Conservation (phyloP, 2,329 filamentous ascomycete genomes). For the Neofusicoccum sp. region DNA sequence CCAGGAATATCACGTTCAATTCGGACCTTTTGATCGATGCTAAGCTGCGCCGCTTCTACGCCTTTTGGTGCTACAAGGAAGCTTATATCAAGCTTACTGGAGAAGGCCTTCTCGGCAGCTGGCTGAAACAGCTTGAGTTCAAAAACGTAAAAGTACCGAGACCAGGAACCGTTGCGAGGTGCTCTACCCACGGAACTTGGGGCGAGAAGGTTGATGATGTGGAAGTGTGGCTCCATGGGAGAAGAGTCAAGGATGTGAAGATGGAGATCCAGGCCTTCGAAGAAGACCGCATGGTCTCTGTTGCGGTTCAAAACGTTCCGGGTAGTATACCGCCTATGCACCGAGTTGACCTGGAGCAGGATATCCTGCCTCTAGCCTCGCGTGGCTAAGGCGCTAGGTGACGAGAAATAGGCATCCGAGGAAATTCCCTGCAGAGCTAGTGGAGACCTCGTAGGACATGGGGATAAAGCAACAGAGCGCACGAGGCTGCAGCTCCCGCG, state of each 20-base stretch:
- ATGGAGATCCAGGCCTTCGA: slow-evolving; percentile 60
- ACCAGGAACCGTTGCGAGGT: slow-evolving; percentile 42
- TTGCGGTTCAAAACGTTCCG: slow-evolving; percentile 40
- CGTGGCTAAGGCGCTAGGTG: neutral
- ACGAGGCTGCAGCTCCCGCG: too few relatives aligned
- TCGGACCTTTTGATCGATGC: slow-evolving; percentile 54
- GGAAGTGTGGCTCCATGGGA: slow-evolving; percentile 50
- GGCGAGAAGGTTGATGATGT: slow-evolving; percentile 48
- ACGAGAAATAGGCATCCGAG: neutral
- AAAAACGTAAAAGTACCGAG: slow-evolving; percentile 58
- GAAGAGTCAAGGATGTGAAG: slow-evolving; percentile 50
- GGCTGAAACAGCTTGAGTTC: slow-evolving; percentile 71
- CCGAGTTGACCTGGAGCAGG: neutral
- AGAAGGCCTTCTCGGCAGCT: slow-evolving; percentile 70
- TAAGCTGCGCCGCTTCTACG: slow-evolving; percentile 70
- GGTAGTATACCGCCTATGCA: slow-evolving; percentile 4
- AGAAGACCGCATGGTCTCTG: slow-evolving; percentile 58
- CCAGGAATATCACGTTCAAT: slow-evolving; percentile 33
- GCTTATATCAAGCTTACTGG: slow-evolving; percentile 82
- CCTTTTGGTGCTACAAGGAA: slow-evolving; percentile 76
- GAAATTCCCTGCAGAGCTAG: neutral
- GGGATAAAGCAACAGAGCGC: too few relatives aligned
- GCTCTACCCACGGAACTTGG: slow-evolving; percentile 45
- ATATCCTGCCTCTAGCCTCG: neutral
- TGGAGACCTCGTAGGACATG: too few relatives aligned